These are phyloP conservation scores for Melanopsichium pennsylvanicum DNA, from an alignment of 1,284 basidiomycete species.

Conservation along the genomic window DNA sequence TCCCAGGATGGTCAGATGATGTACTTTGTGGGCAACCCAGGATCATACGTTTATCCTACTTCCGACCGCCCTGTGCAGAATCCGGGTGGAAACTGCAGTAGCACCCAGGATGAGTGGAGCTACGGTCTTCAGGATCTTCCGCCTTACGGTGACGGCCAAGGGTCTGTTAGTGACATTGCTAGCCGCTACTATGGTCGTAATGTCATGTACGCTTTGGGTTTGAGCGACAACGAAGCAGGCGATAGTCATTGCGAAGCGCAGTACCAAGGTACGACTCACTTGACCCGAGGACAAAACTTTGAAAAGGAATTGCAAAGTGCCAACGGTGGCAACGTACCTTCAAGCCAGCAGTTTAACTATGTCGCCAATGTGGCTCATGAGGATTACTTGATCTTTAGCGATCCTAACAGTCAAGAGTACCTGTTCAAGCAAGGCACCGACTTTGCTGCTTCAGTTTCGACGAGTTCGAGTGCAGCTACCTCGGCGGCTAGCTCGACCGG, in stretches of 20 bases:
- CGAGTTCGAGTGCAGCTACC: background rate
- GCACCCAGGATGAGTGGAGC: conserved; percentile 22
- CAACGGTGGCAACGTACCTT: conserved; percentile 45
- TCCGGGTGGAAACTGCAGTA: conserved; percentile 31
- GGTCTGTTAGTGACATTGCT: conserved; percentile 21
- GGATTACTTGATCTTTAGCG: conserved; percentile 53
- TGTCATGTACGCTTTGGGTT: conserved; percentile 51
- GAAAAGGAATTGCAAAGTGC: conserved; percentile 16
- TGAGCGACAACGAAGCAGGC: conserved; percentile 49
- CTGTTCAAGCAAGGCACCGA: conserved; percentile 36
- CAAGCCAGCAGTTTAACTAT: conserved; percentile 49
- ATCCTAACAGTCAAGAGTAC: conserved; percentile 40
- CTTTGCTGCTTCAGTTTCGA: conserved; percentile 5
- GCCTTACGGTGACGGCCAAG: conserved; percentile 26
- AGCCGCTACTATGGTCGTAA: conserved; percentile 44
- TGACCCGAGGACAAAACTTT: conserved; percentile 55
- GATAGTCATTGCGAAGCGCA: conserved; percentile 58
- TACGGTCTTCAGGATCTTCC: conserved; percentile 40
- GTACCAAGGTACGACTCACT: conserved; percentile 54
- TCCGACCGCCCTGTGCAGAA: conserved; percentile 39
- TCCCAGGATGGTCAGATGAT: conserved; percentile 39
- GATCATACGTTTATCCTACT: conserved; percentile 49
- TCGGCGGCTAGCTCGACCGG: conserved; percentile 1
- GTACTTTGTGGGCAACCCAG: conserved; percentile 57
- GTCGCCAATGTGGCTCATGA: conserved; percentile 46